Base-by-base conservation (phyloP, 2,329 filamentous ascomycete species). In the Scytalidium sp. region DNA sequence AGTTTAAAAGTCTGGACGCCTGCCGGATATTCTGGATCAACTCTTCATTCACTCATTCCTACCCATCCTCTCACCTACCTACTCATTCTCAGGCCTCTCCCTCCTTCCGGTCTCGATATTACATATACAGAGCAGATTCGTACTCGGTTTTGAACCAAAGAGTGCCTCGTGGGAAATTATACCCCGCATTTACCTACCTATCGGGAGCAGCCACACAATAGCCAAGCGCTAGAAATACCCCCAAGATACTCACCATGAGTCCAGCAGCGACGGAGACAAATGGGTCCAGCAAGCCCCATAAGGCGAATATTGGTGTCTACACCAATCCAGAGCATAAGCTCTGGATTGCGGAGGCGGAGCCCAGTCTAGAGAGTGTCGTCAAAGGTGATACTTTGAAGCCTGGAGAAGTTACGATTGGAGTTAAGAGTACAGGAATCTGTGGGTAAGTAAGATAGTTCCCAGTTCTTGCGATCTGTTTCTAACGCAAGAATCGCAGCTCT, bases 371-470 rank as follows among this genome's bases (percentile, higher is more conserved):
- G 67, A 84, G 84, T 54, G 85, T 95, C 50, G 75, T 84, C 60
- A 80, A 78, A 56, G 87, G 83, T 43, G 73, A 84, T 47, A 79
- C 77, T 45, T 74, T 97, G 62, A 85, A 88, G 71, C 78, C 81
- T 20, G 93, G 92, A 46, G 88, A 97, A 72, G 90, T 97, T 44
- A 91, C 90, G 21, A 70, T 97, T 55, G 90, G 89, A 49, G 83
- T 97, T 69, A 90, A 93, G 72, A 96, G 89, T 72, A 97, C 93
- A 7, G 94, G 94, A 50, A 97, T 97, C 63, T 97, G 94, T 77
- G 93, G 93, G 83, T 94, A 76, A 65, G 75, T 64, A 43, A 42
- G 41, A 43, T 23, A 45, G 25, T 43, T 23, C 22, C 17, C 41
- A 19, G 41, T 41, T 27, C 29, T 27, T 23, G 19, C 45, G 13